Percentiles rank a stretch among this genome's conserved stretches.
These are phyloP conservation scores for Telopea speciosissima DNA, from an alignment of 177 flowering plant genomes.

Conservation along the genomic window DNA sequence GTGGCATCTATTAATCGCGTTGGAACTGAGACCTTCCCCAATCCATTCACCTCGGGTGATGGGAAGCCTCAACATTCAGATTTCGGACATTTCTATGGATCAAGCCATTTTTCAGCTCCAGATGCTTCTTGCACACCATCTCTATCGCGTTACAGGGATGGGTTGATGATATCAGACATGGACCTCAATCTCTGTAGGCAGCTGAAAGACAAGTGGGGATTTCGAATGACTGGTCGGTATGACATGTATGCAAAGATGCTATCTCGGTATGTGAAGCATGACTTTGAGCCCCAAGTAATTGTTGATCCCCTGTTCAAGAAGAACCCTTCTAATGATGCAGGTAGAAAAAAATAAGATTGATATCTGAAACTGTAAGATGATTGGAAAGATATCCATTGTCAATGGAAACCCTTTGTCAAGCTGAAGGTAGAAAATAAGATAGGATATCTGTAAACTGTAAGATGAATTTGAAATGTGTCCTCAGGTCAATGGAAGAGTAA, in stretches of 20 bases:
- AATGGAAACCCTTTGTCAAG: too few species aligned
- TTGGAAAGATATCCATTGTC: not conserved
- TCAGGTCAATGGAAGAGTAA: too few species aligned
- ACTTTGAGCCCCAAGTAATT: slow-evolving; percentile 83
- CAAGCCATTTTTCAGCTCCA: slow-evolving; percentile 89
- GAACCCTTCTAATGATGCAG: slow-evolving; percentile 22
- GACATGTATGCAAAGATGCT: slow-evolving; percentile 67
- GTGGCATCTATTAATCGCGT: slow-evolving; percentile 95
- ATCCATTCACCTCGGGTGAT: slow-evolving; percentile 95
- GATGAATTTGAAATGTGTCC: too few species aligned
- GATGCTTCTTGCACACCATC: slow-evolving; percentile 96
- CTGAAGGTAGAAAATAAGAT: too few species aligned
- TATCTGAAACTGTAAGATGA: not conserved
- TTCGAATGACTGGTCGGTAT: slow-evolving; percentile 92
- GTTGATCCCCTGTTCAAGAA: slow-evolving; percentile 62
- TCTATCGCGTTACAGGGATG: slow-evolving; percentile 70
- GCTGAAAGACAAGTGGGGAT: slow-evolving; percentile 96
- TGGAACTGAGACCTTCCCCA: slow-evolving; percentile 90
- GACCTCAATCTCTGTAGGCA: slow-evolving; percentile 96
- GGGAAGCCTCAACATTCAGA: slow-evolving; percentile 92
- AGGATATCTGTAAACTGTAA: too few species aligned
- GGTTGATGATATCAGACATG: slow-evolving; percentile 82
- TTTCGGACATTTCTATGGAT: slow-evolving; percentile 97
- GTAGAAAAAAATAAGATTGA: not conserved
- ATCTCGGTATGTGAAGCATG: slow-evolving; percentile 56